Base-by-base conservation (phyloP, 2,329 filamentous ascomycete species). In the Diaporthe destruens region DNA sequence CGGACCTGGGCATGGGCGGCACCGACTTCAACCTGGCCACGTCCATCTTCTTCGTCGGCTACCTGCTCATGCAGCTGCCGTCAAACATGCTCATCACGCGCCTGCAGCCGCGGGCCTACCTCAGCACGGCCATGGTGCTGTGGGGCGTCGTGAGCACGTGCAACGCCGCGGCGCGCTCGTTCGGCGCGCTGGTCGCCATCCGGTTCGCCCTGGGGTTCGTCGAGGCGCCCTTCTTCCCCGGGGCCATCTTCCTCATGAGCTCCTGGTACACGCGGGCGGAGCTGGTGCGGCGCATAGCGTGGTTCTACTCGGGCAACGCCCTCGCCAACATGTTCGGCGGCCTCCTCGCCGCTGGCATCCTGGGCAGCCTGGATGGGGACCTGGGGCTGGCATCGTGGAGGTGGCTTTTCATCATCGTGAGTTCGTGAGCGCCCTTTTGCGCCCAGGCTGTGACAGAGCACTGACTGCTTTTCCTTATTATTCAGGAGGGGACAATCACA, bases 1-100 rank as follows among this genome's bases (percentile, higher is more conserved):
- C 81, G 29, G 88, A 90, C 71, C 80, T 90, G 0, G 79, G 79
- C 1, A 88, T 90, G 85, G 81, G 77, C 7, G 87, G 87, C 9
- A 89, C 87, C 2, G 86, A 91, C 61, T 90, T 88, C 76, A 89
- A 90, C 75, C 79, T 89, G 1, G 85, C 85, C 14, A 88, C 86
- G 6, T 86, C 84, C 73, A 87, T 89, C 75, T 81, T 89, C 39
- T 90, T 89, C 73, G 87, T 90, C 1, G 86, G 89, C 4, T 91
- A 91, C 75, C 80, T 91, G 0, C 79, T 90, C 16, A 90, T 91
- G 85, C 89, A 91, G 77, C 80, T 91, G 0, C 90, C 89, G 0
- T 90, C 88, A 0, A 92, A 91, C 74, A 82, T 91, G 71, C 67
- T 76, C 0, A 80, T 91, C 2, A 90, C 88, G 0, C 81, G 86